Evolutionary conservation across 108 stramenopile species (phyloP), one percentile per base, ranked within the genome.

Genomic region (Nitzschia palea): DNA sequence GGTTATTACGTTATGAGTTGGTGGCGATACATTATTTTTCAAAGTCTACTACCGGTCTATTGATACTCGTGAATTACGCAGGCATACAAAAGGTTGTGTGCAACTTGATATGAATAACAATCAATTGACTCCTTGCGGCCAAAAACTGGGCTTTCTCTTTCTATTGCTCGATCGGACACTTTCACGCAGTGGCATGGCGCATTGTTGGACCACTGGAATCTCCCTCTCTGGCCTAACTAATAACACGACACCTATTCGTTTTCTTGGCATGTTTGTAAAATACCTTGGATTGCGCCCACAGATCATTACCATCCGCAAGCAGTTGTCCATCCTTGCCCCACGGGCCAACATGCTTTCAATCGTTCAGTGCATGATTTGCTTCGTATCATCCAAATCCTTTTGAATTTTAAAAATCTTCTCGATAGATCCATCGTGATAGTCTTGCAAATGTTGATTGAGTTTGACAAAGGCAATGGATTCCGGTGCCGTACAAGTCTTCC

Each of bases 201-300:
- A n/a, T n/a, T n/a, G n/a, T n/a, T n/a, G n/a, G n/a, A n/a, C n/a
- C n/a, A n/a, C n/a, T n/a, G n/a, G n/a, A n/a, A n/a, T n/a, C n/a
- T n/a, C n/a, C n/a, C n/a, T n/a, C n/a, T n/a, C n/a, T n/a, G 10
- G 10, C 27, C 58, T 71, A 76, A 61, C 74, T 76, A 65, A 99
- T 87, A 36, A 92, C 90, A 83, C 99, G 98, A 78, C 99, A 99
- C 65, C 88, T 85, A 76, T 99, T 98, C 37, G 98, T 98, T 85
- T 96, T 96, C 77, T 94, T 96, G 23, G 99, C 99, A 60, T 96
- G 95, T 70, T 96, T 97, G 90, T 99, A 99, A 81, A 99, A 99
- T 90, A 98, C 90, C 87, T 99, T 99, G 70, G 91, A 94, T 74
- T 99, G 98, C 52, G 86, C 82, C 64, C 86, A 92, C 64, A 99